Evolutionary conservation across 331 rosid species (phyloP).

Genomic region (Saraca asoca): DNA sequence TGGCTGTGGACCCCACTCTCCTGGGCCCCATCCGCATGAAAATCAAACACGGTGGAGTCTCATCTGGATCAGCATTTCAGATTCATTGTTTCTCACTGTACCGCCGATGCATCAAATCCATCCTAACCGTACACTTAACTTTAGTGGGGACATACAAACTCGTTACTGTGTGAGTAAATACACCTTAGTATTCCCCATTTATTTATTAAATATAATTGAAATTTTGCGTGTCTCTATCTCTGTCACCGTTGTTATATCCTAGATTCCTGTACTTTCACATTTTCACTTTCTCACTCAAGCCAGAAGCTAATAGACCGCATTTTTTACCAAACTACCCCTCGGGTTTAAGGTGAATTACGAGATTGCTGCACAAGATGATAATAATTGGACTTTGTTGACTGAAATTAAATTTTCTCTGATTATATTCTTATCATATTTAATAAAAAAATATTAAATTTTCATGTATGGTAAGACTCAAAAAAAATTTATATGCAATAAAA

Average conservation of each 20-base stretch:
- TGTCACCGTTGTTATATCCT: constrained; percentile 17
- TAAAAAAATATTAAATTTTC: no score
- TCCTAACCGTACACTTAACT: neutral
- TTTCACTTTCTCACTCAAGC: constrained; percentile 50
- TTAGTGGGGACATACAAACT: constrained; percentile 28
- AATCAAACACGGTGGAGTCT: constrained; percentile 17
- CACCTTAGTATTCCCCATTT: neutral
- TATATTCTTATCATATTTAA: no score
- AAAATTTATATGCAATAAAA: no score
- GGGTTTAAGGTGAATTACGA: neutral
- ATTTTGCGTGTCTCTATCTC: neutral
- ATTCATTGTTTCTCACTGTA: neutral
- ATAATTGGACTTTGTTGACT: neutral
- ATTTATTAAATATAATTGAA: no score
- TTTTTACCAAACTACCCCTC: constrained; percentile 22
- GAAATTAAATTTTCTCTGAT: no score
- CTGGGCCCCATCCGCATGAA: constrained; percentile 34
- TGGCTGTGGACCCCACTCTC: neutral
- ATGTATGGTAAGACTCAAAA: no score
- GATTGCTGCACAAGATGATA: neutral
- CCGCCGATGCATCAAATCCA: constrained; percentile 17
- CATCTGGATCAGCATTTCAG: neutral
- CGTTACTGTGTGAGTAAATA: constrained; percentile 3
- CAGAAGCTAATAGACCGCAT: constrained; percentile 15
- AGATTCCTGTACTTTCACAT: constrained; percentile 43